A percentile compares a stretch with the other conserved stretches of the same genome.
These are phyloP conservation scores for Cladophialophora psammophila DNA, from an alignment of 2,329 filamentous ascomycete genomes.

Conservation along the genomic window DNA sequence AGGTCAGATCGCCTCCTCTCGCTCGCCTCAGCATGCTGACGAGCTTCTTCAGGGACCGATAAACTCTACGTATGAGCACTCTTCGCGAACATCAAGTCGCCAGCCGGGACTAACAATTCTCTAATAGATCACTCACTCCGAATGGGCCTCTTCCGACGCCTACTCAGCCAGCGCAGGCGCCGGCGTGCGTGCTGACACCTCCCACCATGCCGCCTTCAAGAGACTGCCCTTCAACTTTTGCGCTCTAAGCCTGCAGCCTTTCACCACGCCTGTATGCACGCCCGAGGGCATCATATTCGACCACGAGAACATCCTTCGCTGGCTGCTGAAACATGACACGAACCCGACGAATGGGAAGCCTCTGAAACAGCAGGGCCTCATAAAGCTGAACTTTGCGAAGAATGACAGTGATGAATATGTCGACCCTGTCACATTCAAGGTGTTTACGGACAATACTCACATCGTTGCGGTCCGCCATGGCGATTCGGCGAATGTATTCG, in stretches of 20 bases:
- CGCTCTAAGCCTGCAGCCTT: slow-evolving; percentile 93
- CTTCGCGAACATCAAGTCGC: not conserved
- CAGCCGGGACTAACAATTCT: slow-evolving; percentile 14
- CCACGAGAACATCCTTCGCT: slow-evolving; percentile 89
- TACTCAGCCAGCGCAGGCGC: slow-evolving; percentile 82
- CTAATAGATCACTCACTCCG: slow-evolving; percentile 85
- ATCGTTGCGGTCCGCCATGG: slow-evolving; percentile 84
- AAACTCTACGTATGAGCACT: slow-evolving; percentile 56
- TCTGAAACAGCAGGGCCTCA: slow-evolving; percentile 80
- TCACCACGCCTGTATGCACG: slow-evolving; percentile 93
- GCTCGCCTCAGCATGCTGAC: slow-evolving; percentile 33
- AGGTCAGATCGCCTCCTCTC: slow-evolving; percentile 44
- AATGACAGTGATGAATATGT: slow-evolving; percentile 92
- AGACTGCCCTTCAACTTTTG: slow-evolving; percentile 98
- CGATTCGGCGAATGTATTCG: slow-evolving; percentile 91
- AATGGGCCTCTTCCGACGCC: slow-evolving; percentile 92
- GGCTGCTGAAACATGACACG: slow-evolving; percentile 91
- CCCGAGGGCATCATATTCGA: slow-evolving; percentile 89
- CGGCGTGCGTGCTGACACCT: slow-evolving; percentile 64
- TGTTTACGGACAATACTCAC: slow-evolving; percentile 97
- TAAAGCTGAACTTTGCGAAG: slow-evolving; percentile 89
- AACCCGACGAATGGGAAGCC: slow-evolving; percentile 87
- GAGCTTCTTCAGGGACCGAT: slow-evolving; percentile 52
- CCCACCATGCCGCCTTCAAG: slow-evolving; percentile 73
- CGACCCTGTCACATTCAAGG: slow-evolving; percentile 96